Conservation (phyloP, 1,139 yeast species). For the Blastobotrys capitulatus region DNA sequence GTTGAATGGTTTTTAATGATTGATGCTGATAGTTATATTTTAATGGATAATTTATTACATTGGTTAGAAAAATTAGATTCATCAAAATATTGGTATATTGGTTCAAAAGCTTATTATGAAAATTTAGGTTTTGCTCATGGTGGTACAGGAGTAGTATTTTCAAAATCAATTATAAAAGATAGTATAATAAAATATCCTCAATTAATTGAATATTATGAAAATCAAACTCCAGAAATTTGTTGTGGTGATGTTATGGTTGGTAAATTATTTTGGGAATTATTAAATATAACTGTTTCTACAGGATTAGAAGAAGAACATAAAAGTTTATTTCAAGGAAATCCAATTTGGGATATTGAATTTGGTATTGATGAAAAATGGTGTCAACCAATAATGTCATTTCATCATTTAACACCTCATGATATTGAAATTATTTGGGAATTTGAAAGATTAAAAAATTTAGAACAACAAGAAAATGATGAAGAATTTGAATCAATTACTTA, state of each 20-base stretch:
- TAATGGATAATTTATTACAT: slow-evolving; percentile 27
- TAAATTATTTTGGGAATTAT: slow-evolving; percentile 20
- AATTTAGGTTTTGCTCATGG: slow-evolving; percentile 35
- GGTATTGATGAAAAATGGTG: slow-evolving; percentile 27
- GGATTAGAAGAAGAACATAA: not conserved
- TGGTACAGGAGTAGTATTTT: slow-evolving; percentile 35
- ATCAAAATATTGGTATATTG: slow-evolving; percentile 28
- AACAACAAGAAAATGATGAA: not conserved
- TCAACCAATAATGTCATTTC: slow-evolving; percentile 33
- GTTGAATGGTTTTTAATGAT: slow-evolving; percentile 36
- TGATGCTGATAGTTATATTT: slow-evolving; percentile 35
- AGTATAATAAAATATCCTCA: slow-evolving; percentile 27
- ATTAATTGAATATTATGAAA: slow-evolving; percentile 24
- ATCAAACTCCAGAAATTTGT: slow-evolving; percentile 24
- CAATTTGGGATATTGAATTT: slow-evolving; percentile 19
- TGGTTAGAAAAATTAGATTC: slow-evolving; percentile 26
- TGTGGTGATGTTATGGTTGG: slow-evolving; percentile 36
- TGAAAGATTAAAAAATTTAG: slow-evolving; percentile 30
- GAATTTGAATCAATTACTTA: slow-evolving; percentile 23
- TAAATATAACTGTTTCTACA: slow-evolving; percentile 15
- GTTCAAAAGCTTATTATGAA: slow-evolving; percentile 24
- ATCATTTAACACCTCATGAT: slow-evolving; percentile 32
- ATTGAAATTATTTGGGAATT: slow-evolving; percentile 35
- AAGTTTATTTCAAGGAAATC: slow-evolving; percentile 31
- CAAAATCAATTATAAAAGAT: slow-evolving; percentile 28